phyloP scores from a whole-genome alignment of 805 yeast species.

The Tanozyma kutaoensis region DNA sequence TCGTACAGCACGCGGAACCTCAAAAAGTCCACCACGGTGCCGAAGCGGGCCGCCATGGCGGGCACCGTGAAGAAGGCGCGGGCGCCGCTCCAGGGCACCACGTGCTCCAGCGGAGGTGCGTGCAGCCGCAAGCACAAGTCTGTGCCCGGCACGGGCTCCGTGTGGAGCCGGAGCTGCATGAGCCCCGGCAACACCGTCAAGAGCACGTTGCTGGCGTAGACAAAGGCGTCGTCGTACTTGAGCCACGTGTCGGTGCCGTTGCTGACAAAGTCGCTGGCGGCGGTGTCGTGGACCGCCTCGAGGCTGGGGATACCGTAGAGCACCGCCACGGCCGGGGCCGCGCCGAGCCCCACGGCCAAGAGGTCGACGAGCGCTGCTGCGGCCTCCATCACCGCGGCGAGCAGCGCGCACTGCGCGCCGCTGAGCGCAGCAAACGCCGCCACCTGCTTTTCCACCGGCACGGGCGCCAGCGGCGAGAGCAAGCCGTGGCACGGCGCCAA shows the following conservation, averaged over 20 bases:
- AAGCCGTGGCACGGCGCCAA: no score
- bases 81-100: background rate
- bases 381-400: no score
- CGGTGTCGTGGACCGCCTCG: no score
- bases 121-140: background rate
- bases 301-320: no score
- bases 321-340: no score
- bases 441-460: no score
- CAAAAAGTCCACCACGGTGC: slow-evolving; percentile 4
- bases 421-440: no score
- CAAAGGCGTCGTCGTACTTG: slow-evolving; percentile 8
- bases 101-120: background rate
- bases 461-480: no score
- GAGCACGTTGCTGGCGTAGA: slow-evolving; percentile 6
- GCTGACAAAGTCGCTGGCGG: no score
- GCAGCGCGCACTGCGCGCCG: no score
- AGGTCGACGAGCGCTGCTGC: no score
- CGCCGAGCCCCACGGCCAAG: no score
- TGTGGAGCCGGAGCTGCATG: slow-evolving; percentile 1
- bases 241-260: slow-evolving; percentile 7
- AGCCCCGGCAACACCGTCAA: slow-evolving; percentile 7
- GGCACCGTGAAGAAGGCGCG: slow-evolving; percentile 1
- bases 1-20: slow-evolving; percentile 4
- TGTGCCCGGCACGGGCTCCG: background rate
- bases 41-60: slow-evolving; percentile 3